These are phyloP conservation scores for Acanthamoeba culbertsoni DNA, from an alignment of 208 protist species.

Conservation along the genomic window DNA sequence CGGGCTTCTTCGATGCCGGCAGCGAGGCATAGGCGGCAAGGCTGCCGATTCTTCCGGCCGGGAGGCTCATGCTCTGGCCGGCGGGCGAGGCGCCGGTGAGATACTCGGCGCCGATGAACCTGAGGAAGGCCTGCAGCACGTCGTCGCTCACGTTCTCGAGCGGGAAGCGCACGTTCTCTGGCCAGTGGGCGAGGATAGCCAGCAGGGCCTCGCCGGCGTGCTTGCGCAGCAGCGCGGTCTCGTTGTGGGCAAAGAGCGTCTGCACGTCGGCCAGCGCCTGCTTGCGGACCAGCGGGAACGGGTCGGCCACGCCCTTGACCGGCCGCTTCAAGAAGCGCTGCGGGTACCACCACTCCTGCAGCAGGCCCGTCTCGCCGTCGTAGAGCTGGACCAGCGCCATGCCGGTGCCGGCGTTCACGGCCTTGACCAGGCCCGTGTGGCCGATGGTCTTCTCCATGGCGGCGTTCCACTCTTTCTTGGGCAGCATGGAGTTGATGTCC, in stretches of 20 bases:
- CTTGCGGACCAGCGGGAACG: not conserved
- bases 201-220: slow-evolving; percentile 19
- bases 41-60: not conserved
- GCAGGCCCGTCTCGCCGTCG: not conserved
- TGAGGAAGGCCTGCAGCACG: slow-evolving; percentile 20
- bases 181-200: slow-evolving; percentile 36
- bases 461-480: not conserved
- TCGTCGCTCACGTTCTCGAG: not conserved
- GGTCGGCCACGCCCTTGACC: slow-evolving; percentile 27
- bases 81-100: not conserved
- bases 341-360: slow-evolving; percentile 49
- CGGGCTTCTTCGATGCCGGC: not conserved
- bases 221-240: not conserved
- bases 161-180: not conserved
- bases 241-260: not conserved
- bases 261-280: not conserved
- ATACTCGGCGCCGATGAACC: slow-evolving; percentile 32
- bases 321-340: not conserved
- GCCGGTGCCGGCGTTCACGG: not conserved
- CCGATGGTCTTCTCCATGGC: slow-evolving; percentile 59
- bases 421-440: not conserved
- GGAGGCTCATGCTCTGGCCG: not conserved
- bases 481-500: not conserved
- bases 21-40: not conserved
- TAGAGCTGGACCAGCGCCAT: slow-evolving; percentile 21